A percentile compares a stretch with the other conserved stretches of the same genome.
Evolutionary conservation across 345 rosid genomes (phyloP).

Genomic region (Salix suchowensis): DNA sequence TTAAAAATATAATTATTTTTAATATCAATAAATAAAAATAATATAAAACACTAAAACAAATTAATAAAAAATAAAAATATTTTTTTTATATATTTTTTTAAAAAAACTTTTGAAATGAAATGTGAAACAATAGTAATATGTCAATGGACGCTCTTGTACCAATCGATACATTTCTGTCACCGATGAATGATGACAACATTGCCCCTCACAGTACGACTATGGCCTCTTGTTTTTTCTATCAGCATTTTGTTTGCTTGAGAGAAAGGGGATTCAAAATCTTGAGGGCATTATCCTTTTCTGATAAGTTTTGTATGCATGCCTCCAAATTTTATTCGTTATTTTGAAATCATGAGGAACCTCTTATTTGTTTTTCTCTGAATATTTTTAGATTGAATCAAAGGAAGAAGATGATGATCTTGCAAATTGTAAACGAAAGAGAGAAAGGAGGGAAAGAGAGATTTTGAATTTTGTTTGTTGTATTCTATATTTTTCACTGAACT

Average conservation of each 20-base stretch:
- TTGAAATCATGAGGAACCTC: background rate
- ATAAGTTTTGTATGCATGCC: background rate
- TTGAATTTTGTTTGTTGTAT: too few relatives aligned
- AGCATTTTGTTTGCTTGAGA: conserved; percentile 5
- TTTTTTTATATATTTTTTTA: too few relatives aligned
- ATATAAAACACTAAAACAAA: too few relatives aligned
- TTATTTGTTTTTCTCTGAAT: conserved; percentile 1
- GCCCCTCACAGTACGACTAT: background rate
- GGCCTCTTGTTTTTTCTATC: conserved; percentile 9
- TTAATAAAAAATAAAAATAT: too few relatives aligned
- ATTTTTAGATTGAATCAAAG: too few relatives aligned
- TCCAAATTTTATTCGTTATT: background rate
- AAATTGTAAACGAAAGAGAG: too few relatives aligned
- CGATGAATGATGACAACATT: background rate
- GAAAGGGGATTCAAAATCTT: background rate
- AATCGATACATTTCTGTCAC: background rate
- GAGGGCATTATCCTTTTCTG: background rate
- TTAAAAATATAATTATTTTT: too few relatives aligned
- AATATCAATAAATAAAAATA: too few relatives aligned
- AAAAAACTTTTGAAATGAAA: too few relatives aligned
- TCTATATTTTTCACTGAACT: too few relatives aligned
- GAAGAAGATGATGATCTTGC: too few relatives aligned
- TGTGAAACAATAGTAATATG: background rate
- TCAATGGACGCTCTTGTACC: background rate
- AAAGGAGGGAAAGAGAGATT: too few relatives aligned